Base-by-base conservation (phyloP, 169 alveolate species). In the Plasmodium berghei region DNA sequence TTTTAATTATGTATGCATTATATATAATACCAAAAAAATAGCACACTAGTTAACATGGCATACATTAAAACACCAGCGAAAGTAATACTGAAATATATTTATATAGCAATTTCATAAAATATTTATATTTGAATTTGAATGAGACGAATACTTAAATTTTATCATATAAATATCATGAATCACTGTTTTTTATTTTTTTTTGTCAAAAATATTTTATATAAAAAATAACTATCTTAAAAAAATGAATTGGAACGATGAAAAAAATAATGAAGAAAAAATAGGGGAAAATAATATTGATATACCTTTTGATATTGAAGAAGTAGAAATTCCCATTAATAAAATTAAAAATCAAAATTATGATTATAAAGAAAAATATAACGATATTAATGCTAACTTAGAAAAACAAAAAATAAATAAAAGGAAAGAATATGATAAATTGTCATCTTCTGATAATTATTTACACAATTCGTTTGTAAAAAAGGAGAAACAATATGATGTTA, bases 161-260 rank as follows among this genome's bases (percentile, higher is more conserved):
- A 34, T 34, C 8, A 34, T 34, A 34, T 34, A 34, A 34, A 34
- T 34, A 34, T 34, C 42, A 34, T 34, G 8, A 34, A 34, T 34
- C 42, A 34, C 5, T 34, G 8, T 34, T 34, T 34, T 34, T 34
- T 52, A 52, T 52, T 12, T 16, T 52, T 49, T 52, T 52, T 16
- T 52, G 59, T 52, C 52, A 14, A 16, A 10, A 22, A 22, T 46
- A 9, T 66, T 66, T 16, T 46, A 5, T 34, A 18, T 22, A 34
- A 34, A 34, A 34, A 34, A 34, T 34, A 3, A 34, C 42, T 28
- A 49, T 6, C 10, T 48, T 14, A 12, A 16, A 28, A 77, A 77
- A 63, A 77, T 77, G 89, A 66, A 58, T 63, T 58, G 28, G 66
- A 56, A 77, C 16, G 55, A 63, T n/a, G 73, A 73, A 40, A 52